A percentile compares a stretch with the other conserved stretches of the same genome.
Evolutionary conservation across 2,329 filamentous ascomycete species (phyloP).

Genomic region (Coniochaeta sp.): DNA sequence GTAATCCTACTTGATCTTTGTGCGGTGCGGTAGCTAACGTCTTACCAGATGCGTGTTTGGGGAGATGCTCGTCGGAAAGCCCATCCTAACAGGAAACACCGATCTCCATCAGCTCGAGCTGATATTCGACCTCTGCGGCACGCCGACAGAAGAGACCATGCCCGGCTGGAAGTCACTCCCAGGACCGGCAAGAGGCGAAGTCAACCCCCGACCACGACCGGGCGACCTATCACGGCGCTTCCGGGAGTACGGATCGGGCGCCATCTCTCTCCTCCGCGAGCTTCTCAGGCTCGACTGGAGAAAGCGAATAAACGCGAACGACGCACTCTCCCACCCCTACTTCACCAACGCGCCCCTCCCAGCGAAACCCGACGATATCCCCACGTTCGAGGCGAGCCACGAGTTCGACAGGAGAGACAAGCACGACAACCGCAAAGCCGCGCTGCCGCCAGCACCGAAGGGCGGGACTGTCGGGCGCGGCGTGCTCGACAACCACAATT

Average conservation of each 20-base stretch:
- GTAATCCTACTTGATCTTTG: conserved; percentile 23
- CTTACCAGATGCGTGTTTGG: conserved; percentile 80
- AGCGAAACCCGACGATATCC: conserved; percentile 78
- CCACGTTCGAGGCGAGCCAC: conserved; percentile 87
- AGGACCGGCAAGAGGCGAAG: conserved; percentile 64
- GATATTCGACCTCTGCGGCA: conserved; percentile 88
- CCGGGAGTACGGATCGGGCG: conserved; percentile 64
- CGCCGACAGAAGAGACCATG: conserved; percentile 86
- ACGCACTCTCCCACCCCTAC: conserved; percentile 87
- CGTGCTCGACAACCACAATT: conserved; percentile 35
- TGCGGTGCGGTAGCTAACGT: conserved; percentile 16
- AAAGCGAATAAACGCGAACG: conserved; percentile 82
- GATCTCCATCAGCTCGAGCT: conserved; percentile 86
- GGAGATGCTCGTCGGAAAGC: conserved; percentile 92
- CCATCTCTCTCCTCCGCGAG: conserved; percentile 73
- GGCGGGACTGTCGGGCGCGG: conserved; percentile 82
- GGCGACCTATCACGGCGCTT: conserved; percentile 69
- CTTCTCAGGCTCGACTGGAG: conserved; percentile 86
- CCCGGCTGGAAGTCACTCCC: conserved; percentile 81
- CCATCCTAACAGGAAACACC: conserved; percentile 84
- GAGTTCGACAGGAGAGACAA: conserved; percentile 93
- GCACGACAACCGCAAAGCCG: conserved; percentile 78
- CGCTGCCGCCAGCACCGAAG: conserved; percentile 81
- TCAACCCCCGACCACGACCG: conserved; percentile 55
- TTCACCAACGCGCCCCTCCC: conserved; percentile 76